Evolutionary conservation across 2,329 filamentous ascomycete genomes (phyloP).

Genomic region (Paracorniculantispora psalliotae): DNA sequence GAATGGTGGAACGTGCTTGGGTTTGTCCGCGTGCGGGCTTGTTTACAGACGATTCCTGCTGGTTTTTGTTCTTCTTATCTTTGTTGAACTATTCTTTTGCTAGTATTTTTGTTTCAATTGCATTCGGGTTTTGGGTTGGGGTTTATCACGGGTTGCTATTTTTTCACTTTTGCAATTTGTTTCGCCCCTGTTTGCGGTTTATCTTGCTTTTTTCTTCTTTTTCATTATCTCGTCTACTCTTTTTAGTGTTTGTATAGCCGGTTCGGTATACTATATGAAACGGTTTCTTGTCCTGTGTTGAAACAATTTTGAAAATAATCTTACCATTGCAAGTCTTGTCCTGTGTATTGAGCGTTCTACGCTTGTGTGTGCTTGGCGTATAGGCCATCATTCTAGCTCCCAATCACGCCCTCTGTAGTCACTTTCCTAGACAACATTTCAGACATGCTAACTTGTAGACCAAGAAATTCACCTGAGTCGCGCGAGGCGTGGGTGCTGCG

Average conservation of each 20-base stretch:
- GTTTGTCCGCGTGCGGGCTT: too few relatives aligned
- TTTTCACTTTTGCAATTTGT: neutral
- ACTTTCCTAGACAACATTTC: too few relatives aligned
- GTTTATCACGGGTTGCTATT: constrained; percentile 15
- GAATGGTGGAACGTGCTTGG: too few relatives aligned
- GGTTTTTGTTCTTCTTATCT: neutral
- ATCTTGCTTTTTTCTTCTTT: neutral
- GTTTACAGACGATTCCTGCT: neutral
- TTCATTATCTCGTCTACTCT: constrained; percentile 16
- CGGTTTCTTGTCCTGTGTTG: constrained; percentile 17
- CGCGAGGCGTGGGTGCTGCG: too few relatives aligned
- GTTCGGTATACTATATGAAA: neutral
- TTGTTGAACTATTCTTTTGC: constrained; percentile 3
- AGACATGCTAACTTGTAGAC: too few relatives aligned
- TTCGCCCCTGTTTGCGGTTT: neutral
- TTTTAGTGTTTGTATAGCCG: constrained; percentile 15
- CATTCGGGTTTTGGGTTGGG: constrained; percentile 10
- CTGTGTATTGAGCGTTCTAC: too few relatives aligned
- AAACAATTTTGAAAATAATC: neutral
- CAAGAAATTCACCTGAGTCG: too few relatives aligned
- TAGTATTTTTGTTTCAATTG: constrained; percentile 14
- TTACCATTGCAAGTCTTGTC: too few relatives aligned
- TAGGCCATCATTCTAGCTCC: too few relatives aligned
- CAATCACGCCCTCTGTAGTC: too few relatives aligned
- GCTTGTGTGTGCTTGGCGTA: too few relatives aligned